These are phyloP conservation scores for Basidiobolus meristosporus DNA, from an alignment of 371 early-diverging fungal genomes.

Conservation along the genomic window DNA sequence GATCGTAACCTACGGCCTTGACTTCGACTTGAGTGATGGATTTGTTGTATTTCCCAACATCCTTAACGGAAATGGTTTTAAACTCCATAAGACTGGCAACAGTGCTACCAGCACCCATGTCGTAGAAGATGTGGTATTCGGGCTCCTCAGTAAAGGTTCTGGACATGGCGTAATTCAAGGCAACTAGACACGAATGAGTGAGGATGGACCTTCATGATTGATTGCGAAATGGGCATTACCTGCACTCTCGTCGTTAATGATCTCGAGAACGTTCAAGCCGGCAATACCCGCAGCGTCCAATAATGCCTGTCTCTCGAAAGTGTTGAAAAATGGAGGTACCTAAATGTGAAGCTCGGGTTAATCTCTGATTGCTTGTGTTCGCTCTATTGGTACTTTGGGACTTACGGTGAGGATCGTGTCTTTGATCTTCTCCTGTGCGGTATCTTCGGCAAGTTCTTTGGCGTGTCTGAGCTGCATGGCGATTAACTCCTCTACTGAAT, in stretches of 20 bases:
- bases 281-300: conserved; percentile 88
- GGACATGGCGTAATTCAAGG: conserved; percentile 76
- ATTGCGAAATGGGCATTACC: too few species aligned
- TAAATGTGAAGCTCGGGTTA: not conserved
- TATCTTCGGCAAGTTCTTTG: conserved; percentile 55
- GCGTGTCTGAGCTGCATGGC: conserved; percentile 87
- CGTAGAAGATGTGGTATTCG: conserved; percentile 80
- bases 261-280: conserved; percentile 55
- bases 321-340: conserved; percentile 76
- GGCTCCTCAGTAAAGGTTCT: conserved; percentile 41
- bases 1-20: conserved; percentile 62
- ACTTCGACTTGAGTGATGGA: conserved; percentile 54
- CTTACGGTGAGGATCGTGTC: conserved; percentile 82
- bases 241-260: conserved; percentile 88
- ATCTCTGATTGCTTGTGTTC: not conserved
- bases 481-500: conserved; percentile 71
- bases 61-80: conserved; percentile 32
- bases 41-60: conserved; percentile 27
- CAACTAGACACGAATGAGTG: conserved; percentile 25
- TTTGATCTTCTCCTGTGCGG: conserved; percentile 53
- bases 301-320: conserved; percentile 80
- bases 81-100: conserved; percentile 73
- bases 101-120: conserved; percentile 93
- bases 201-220: conserved; percentile 8
- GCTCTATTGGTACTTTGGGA: not conserved